A percentile compares a stretch with the other conserved stretches of the same genome.
Evolutionary conservation across 441 rosid species (phyloP).

Genomic region (Melastoma candidum): DNA sequence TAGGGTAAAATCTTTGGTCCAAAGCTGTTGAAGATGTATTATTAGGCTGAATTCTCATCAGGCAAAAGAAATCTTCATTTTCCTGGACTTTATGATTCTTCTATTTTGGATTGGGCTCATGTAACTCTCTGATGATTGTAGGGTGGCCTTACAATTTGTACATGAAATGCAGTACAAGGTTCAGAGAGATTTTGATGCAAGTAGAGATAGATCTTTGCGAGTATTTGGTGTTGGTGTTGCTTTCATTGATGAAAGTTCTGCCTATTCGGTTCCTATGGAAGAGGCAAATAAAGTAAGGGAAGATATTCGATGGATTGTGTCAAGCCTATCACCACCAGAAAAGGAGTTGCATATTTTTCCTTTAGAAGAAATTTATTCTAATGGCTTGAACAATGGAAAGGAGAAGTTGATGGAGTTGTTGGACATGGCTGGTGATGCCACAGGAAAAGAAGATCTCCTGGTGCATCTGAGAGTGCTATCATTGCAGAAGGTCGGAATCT

Average conservation of each 20-base stretch:
- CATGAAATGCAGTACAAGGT: conserved; percentile 77
- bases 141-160: conserved; percentile 83
- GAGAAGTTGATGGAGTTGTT: conserved; percentile 37
- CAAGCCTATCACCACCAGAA: conserved; percentile 41
- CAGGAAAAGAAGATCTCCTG: conserved; percentile 83
- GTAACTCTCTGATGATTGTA: conserved; percentile 14
- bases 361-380: conserved; percentile 41
- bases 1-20: too few relatives aligned
- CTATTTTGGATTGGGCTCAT: too few relatives aligned
- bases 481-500: conserved; percentile 65
- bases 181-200: conserved; percentile 74
- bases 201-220: conserved; percentile 65
- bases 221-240: conserved; percentile 93
- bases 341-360: conserved; percentile 62
- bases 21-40: too few relatives aligned
- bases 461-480: conserved; percentile 47
- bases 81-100: too few relatives aligned
- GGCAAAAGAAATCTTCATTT: too few relatives aligned
- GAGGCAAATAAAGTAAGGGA: conserved; percentile 27
- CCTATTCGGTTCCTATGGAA: conserved; percentile 22
- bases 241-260: conserved; percentile 57
- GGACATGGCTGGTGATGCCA: conserved; percentile 41
- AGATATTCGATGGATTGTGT: conserved; percentile 42
- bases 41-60: too few relatives aligned
- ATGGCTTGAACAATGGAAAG: conserved; percentile 31